phyloP scores from a whole-genome alignment of 1,284 basidiomycete species.

The Tylopilus sp. region DNA sequence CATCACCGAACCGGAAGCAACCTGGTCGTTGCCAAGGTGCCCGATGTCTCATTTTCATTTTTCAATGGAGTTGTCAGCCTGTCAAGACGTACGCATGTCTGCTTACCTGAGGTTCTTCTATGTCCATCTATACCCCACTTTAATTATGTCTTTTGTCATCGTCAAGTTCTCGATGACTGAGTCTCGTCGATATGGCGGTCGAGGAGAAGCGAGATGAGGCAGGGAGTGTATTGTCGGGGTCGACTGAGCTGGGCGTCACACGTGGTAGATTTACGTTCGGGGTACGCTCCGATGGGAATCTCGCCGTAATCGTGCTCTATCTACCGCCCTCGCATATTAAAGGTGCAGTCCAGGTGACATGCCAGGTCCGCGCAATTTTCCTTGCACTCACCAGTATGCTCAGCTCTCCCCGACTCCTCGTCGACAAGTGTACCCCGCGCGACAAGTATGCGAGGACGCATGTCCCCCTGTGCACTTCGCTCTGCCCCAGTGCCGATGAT shows the following conservation, averaged over 20 bases:
- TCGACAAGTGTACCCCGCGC: slow-evolving; percentile 35
- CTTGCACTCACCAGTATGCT: slow-evolving; percentile 18
- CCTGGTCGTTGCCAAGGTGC: slow-evolving; percentile 27
- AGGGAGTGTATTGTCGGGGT: neutral
- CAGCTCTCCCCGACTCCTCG: slow-evolving; percentile 28
- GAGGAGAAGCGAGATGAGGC: slow-evolving; percentile 27
- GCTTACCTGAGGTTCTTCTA: slow-evolving; percentile 25
- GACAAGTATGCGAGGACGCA: slow-evolving; percentile 34
- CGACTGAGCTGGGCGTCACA: slow-evolving; percentile 16
- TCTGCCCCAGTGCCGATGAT: slow-evolving; percentile 30
- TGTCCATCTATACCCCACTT: slow-evolving; percentile 26
- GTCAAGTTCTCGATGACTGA: slow-evolving; percentile 19
- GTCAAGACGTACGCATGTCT: slow-evolving; percentile 3
- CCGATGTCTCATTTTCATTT: slow-evolving; percentile 15
- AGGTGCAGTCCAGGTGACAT: slow-evolving; percentile 12
- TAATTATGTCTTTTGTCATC: slow-evolving; percentile 11
- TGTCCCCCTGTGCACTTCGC: slow-evolving; percentile 25
- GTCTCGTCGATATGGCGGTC: slow-evolving; percentile 17
- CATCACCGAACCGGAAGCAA: slow-evolving; percentile 1
- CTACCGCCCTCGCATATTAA: slow-evolving; percentile 21
- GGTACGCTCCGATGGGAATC: slow-evolving; percentile 6
- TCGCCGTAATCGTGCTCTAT: slow-evolving; percentile 6
- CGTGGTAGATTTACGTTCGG: slow-evolving; percentile 26
- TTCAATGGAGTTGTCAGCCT: slow-evolving; percentile 6
- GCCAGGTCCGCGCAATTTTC: neutral